Evolutionary conservation across 371 early-diverging fungal genomes (phyloP).

Genomic region (Circinella umbellata): DNA sequence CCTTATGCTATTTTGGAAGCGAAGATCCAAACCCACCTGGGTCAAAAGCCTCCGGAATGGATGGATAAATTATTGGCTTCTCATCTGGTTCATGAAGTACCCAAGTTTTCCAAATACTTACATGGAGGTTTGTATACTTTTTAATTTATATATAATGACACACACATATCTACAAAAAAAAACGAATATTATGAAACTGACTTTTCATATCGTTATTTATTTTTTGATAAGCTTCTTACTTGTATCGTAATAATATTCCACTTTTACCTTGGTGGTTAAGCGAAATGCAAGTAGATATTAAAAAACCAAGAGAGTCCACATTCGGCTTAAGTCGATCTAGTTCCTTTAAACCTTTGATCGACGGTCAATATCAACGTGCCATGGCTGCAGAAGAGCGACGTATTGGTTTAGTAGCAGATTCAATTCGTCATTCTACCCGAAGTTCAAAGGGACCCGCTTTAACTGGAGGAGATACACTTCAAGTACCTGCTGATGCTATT

Average conservation of each 20-base stretch:
- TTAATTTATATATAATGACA: too few relatives aligned
- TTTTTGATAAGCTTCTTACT: constrained; percentile 63
- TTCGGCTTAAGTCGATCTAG: constrained; percentile 55
- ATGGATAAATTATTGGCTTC: constrained; percentile 85
- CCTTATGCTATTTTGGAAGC: constrained; percentile 99
- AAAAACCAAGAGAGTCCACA: constrained; percentile 63
- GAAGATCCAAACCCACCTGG: constrained; percentile 88
- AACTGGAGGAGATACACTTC: neutral
- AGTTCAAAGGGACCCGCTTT: neutral
- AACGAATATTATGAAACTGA: too few relatives aligned
- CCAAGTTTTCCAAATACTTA: constrained; percentile 98
- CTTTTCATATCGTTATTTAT: too few relatives aligned
- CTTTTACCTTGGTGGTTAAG: constrained; percentile 98
- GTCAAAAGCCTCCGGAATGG: constrained; percentile 92
- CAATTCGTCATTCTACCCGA: neutral
- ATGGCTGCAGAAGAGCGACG: constrained; percentile 44
- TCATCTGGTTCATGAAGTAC: constrained; percentile 95
- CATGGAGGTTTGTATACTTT: constrained; percentile 69
- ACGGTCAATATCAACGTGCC: constrained; percentile 48
- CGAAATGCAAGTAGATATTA: constrained; percentile 93
- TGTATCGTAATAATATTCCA: constrained; percentile 85
- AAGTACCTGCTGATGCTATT: neutral
- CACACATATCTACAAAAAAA: too few relatives aligned
- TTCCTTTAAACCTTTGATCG: constrained; percentile 53
- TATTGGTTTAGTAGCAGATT: constrained; percentile 22